Base-by-base conservation (phyloP, 805 yeast species). In the Zygoascus bituminiphila region DNA sequence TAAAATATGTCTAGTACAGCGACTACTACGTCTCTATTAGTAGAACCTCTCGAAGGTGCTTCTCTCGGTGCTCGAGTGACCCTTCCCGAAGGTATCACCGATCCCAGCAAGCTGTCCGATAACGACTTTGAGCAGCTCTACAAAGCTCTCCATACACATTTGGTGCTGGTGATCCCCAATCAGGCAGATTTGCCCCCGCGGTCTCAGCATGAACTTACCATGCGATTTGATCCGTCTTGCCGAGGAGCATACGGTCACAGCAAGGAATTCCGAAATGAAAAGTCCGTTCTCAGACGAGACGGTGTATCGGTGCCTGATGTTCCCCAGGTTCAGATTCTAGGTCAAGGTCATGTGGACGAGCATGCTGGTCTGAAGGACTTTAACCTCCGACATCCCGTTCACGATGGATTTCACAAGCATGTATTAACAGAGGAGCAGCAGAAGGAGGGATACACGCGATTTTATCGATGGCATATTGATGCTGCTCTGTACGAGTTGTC, bases 381-480 rank as follows among this genome's bases (percentile, higher is more conserved):
- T 51, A 63, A 63, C 17, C 75, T 87, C 53, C 84, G 85, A 38
- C 96, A 88, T 62, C 96, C 96, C 42, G 81, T 87, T 1, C 96
- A 88, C 63, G 77, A 78, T 56, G 74, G 82, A 1, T 88, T 88
- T 76, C 96, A 88, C 68, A 81, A 81, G 56, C 67, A 73, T 12
- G 73, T 79, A 1, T 72, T 88, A 53, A 70, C 81, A 15, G 74
- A 76, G n/a, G 81, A 79, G 41, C 78, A 87, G 55, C 76, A 82
- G 53, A 69, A 71, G 6, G 60, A 76, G 21, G 77, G 81, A 45
- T 76, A 77, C 64, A 88, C 96, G 2, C 75, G 94, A 58, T 88
- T 81, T 64, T 88, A 87, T 75, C 77, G 96, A 68, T 88, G 96
- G 96, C 96, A 88, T 67, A 86, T 88, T 55, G 96, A 88, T 66